These are phyloP conservation scores for Arthrobotrys entomopaga DNA, from an alignment of 2,329 filamentous ascomycete species.

Conservation along the genomic window DNA sequence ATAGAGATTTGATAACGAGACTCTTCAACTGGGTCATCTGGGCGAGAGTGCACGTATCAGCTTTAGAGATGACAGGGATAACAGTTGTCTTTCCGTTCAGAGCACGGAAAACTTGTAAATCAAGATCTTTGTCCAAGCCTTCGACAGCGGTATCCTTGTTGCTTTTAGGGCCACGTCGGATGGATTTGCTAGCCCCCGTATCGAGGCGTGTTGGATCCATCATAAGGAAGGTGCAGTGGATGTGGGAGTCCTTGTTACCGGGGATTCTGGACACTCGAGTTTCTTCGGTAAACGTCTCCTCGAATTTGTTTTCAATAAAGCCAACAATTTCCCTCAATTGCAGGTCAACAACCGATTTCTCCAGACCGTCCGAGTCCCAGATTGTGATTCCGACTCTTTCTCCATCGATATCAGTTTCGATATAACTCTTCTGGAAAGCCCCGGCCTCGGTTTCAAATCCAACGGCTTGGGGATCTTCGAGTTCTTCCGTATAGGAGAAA, in stretches of 20 bases:
- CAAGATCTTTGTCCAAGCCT: constrained; percentile 84
- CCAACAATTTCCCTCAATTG: constrained; percentile 90
- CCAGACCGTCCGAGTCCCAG: constrained; percentile 95
- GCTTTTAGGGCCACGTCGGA: constrained; percentile 67
- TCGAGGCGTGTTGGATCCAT: constrained; percentile 89
- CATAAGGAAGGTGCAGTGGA: constrained; percentile 92
- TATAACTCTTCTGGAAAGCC: constrained; percentile 73
- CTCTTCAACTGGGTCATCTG: constrained; percentile 95
- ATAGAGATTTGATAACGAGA: constrained; percentile 87
- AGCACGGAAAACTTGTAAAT: constrained; percentile 85
- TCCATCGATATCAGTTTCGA: constrained; percentile 92
- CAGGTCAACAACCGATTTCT: constrained; percentile 93
- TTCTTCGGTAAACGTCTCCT: constrained; percentile 96
- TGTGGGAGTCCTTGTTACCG: constrained; percentile 93
- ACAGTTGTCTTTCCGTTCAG: constrained; percentile 94
- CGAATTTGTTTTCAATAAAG: constrained; percentile 97
- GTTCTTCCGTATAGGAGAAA: constrained; percentile 55
- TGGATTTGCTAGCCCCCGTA: constrained; percentile 72
- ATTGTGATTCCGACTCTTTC: constrained; percentile 92
- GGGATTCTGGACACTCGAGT: constrained; percentile 96
- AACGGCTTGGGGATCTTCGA: constrained; percentile 43
- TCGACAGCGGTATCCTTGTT: constrained; percentile 63
- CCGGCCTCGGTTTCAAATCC: constrained; percentile 60
- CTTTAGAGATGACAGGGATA: constrained; percentile 94
- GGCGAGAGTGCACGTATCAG: constrained; percentile 92